Percentiles rank a stretch among this genome's conserved stretches.
Conservation (phyloP, 306 rosid genomes). For the Sechiopsis laciniata region DNA sequence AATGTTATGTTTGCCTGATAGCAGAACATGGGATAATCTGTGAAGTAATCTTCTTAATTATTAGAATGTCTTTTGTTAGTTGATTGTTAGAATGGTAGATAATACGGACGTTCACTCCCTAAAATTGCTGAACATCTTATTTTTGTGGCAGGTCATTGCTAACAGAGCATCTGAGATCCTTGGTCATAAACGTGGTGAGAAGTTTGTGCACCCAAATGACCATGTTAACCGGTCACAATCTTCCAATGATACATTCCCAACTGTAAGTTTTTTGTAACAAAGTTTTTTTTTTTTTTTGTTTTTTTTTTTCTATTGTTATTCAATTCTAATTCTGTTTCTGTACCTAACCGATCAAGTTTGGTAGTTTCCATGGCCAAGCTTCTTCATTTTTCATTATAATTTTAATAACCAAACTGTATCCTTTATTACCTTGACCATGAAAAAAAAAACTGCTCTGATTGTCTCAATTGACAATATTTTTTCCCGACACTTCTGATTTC, state of each 20-base stretch:
- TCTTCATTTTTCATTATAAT: not conserved
- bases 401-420: not conserved
- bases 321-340: not conserved
- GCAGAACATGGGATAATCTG: not conserved
- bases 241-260: constrained; percentile 94
- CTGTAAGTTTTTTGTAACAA: constrained; percentile 47
- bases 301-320: not conserved
- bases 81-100: not conserved
- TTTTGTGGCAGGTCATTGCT: constrained; percentile 67
- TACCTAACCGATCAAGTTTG: not conserved
- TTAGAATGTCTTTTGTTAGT: constrained; percentile 2
- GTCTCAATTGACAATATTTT: not conserved
- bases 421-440: not conserved
- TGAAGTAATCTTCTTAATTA: not conserved
- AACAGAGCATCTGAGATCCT: constrained; percentile 96
- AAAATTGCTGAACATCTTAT: not conserved
- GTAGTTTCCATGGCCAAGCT: not conserved
- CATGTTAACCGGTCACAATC: constrained; percentile 97
- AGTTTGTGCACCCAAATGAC: constrained; percentile 94
- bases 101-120: not conserved
- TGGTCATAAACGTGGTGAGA: constrained; percentile 82
- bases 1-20: not conserved
- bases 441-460: constrained; percentile 5
- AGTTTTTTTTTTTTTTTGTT: not conserved
- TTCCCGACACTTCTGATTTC: constrained; percentile 12